phyloP scores from a whole-genome alignment of 2,329 filamentous ascomycete species.

The Colletotrichum tamarilloi region DNA sequence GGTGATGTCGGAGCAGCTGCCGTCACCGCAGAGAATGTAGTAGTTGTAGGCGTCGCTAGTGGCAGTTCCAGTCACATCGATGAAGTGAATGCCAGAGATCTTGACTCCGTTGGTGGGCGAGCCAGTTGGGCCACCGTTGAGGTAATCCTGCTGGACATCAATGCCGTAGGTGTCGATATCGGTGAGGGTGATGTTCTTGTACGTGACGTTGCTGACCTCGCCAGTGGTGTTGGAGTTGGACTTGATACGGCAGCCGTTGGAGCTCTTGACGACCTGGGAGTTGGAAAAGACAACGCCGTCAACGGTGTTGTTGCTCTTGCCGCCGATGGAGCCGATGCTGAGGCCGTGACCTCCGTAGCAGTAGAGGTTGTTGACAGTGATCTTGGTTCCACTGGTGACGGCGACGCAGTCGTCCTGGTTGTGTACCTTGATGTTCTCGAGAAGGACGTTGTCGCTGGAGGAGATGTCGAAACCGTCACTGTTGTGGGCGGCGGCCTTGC shows the following conservation, averaged over 20 bases:
- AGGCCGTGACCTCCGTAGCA: constrained; percentile 60
- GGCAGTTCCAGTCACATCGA: constrained; percentile 24
- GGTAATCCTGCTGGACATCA: constrained; percentile 35
- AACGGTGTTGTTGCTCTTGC: constrained; percentile 51
- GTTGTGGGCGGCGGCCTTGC: constrained; percentile 46
- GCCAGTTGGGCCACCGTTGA: constrained; percentile 33
- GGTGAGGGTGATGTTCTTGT: constrained; percentile 42
- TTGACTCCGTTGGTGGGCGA: constrained; percentile 28
- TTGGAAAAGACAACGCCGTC: constrained; percentile 53
- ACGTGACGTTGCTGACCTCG: constrained; percentile 55
- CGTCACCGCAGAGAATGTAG: constrained; percentile 33
- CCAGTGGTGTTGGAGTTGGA: constrained; percentile 52
- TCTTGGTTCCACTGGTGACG: constrained; percentile 54
- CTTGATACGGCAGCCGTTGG: constrained; percentile 59
- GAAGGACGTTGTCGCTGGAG: constrained; percentile 47
- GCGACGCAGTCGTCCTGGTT: constrained; percentile 59
- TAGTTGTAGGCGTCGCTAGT: constrained; percentile 22
- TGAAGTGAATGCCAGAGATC: constrained; percentile 21
- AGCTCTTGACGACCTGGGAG: constrained; percentile 52
- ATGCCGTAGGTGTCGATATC: constrained; percentile 29
- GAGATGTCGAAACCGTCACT: constrained; percentile 58
- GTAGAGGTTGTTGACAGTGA: constrained; percentile 52
- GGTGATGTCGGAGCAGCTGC: constrained; percentile 32
- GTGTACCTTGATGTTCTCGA: constrained; percentile 48
- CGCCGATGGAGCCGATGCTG: constrained; percentile 58